Evolutionary conservation across 352 stramenopile species (phyloP).

Genomic region (Globisporangium recalcitrans): DNA sequence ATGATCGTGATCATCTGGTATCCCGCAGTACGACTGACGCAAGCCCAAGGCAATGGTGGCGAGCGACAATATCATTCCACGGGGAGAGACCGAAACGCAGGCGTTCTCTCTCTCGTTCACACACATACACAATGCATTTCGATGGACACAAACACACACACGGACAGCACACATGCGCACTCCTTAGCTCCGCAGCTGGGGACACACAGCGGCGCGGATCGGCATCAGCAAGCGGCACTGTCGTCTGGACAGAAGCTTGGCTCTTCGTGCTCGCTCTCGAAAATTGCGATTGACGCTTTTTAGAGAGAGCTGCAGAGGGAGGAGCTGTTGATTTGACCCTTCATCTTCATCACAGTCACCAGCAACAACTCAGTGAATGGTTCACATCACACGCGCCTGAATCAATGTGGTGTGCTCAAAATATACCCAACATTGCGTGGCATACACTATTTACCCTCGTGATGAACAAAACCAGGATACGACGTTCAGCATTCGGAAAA

Average conservation of each 20-base stretch:
- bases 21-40: slow-evolving; percentile 79
- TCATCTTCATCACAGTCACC: not conserved
- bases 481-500: slow-evolving; percentile 8
- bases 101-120: not conserved
- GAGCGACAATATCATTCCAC: slow-evolving; percentile 68
- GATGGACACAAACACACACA: slow-evolving; percentile 7
- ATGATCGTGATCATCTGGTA: slow-evolving; percentile 59
- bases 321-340: not conserved
- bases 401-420: slow-evolving; percentile 14
- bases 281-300: slow-evolving; percentile 23
- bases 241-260: not conserved
- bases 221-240: too few relatives aligned
- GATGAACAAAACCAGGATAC: not conserved
- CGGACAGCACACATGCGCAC: not conserved
- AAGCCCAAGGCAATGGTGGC: slow-evolving; percentile 75
- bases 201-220: not conserved
- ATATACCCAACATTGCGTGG: not conserved
- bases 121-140: slow-evolving; percentile 7
- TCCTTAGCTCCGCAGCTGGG: not conserved
- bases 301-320: not conserved
- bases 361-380: slow-evolving; percentile 18
- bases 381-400: slow-evolving; percentile 13
- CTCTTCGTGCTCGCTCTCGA: slow-evolving; percentile 5
- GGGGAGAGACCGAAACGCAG: slow-evolving; percentile 13
- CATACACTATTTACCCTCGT: not conserved